Evolutionary conservation across 768 basidiomycete genomes (phyloP), one percentile per base, ranked within the genome.

Genomic region (Serpula lacrymans): DNA sequence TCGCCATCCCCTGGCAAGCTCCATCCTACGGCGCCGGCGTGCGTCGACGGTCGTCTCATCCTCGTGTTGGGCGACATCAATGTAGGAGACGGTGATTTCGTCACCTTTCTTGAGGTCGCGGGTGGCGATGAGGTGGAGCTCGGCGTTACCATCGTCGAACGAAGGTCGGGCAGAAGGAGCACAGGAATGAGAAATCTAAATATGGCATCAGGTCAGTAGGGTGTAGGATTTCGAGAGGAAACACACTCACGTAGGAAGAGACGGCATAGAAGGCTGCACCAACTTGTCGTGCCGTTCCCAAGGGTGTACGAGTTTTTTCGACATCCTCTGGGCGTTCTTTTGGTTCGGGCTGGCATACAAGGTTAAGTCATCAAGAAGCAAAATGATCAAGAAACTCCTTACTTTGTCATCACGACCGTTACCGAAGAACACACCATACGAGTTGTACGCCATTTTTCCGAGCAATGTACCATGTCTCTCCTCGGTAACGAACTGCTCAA

Each of bases 1-100:
- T 42, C 74, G 70, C 89, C 89, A 92, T 24, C 89, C 88, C 30
- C 84, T 73, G 17, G 77, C 86, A 26, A 92, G 73, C 66, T 88
- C 85, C 50, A 71, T 69, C 23, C 89, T 74, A 47, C 88, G 69
- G 31, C 84, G 71, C 41, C 78, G 69, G 41, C 84, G 71, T 37
- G 80, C 77, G 21, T 82, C 79, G 3, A 63, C 57, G 8, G 56
- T 47, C 24, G 69, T 69, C 62, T 88, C 85, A 20, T 54, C 76
- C 1, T 67, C 55, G 42, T 68, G 75, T 52, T 77, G 75, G 0
- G 65, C 63, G 48, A 82, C 77, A 48, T 89, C 84, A 37, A 88
- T 84, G 51, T 76, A 92, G 1, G 89, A 78, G 39, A 90, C 71
- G 20, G 81, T 81, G 36, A 92, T 65, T 52, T 83, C 76, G 30